Base-by-base conservation (phyloP, 176 grass and related monocot genomes). In the Oryza coarctata region DNA sequence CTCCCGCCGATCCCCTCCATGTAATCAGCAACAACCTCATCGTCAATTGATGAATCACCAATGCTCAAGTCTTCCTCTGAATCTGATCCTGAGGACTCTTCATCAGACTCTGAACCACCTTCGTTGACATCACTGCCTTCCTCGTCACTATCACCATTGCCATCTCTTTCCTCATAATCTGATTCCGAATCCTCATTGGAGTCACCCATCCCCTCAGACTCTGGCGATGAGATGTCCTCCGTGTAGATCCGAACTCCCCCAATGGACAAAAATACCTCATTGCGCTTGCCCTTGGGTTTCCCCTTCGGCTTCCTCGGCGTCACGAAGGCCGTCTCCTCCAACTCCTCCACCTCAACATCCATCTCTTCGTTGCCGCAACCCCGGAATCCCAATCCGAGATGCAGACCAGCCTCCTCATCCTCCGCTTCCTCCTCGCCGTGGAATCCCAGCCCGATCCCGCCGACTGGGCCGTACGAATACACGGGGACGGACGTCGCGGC, bases 221-320 rank as follows among this genome's bases (percentile, higher is more conserved):
- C 86, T 1, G 95, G 88, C 1, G 92, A 90, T 1, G 92, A 93
- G 26, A 77, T 88, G 72, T 94, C 95, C 82, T 93, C 92, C 0
- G 88, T 98, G 73, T 98, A 95, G 41, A 98, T 82, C 88, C 82
- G 84, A 55, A 93, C 58, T 26, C 95, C 92, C 17, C 90, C 95
- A 26, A 98, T 95, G 0, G 71, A 93, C 76, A 98, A 67, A 75
- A 86, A 94, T 62, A 90, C 95, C 9, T 70, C 62, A 39, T 85
- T 88, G 80, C 40, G 82, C 70, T 77, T 58, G 12, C 20, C 67
- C 25, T 86, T 88, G 22, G 65, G 64, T 57, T 23, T 60, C 55
- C 7, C 55, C 9, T 60, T 60, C 20, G 55, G 55, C n/a, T 60
- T 68, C 77, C 66, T 68, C 15, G 92, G 90, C 34, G 87, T 94